Conservation (phyloP, 176 grass and related monocot species). For the Cocos nucifera region DNA sequence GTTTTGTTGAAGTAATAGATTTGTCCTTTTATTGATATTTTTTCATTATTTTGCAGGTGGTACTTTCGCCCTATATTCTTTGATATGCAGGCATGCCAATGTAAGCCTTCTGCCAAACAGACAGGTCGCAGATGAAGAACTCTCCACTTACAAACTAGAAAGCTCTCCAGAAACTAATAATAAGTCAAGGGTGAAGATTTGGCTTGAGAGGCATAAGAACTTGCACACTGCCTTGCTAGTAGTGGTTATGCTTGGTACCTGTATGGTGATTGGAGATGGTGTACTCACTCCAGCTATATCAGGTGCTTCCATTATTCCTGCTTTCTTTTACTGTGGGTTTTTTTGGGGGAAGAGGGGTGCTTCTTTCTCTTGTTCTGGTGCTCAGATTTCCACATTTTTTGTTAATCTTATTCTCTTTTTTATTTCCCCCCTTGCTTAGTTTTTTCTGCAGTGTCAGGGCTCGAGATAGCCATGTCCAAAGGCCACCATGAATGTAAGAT, state of each 20-base stretch:
- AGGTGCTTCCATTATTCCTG: conserved; percentile 24
- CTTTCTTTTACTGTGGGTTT: not conserved
- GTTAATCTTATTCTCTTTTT: conserved; percentile 10
- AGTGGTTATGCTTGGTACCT: conserved; percentile 91
- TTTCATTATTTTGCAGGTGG: conserved; percentile 47
- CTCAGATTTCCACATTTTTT: not conserved
- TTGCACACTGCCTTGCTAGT: conserved; percentile 59
- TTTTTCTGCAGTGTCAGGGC: conserved; percentile 94
- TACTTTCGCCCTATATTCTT: conserved; percentile 90
- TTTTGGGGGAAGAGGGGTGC: too few species aligned
- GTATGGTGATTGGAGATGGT: conserved; percentile 99
- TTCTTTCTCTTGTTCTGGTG: not conserved
- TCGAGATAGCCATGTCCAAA: conserved; percentile 81
- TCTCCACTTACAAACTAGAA: conserved; percentile 92
- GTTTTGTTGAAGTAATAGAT: not conserved
- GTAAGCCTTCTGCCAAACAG: conserved; percentile 87
- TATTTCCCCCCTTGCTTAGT: conserved; percentile 28
- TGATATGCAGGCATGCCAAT: conserved; percentile 87
- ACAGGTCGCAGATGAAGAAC: conserved; percentile 87
- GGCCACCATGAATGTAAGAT: conserved; percentile 84
- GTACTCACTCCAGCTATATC: conserved; percentile 96
- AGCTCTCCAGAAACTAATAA: conserved; percentile 36
- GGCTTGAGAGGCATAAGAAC: conserved; percentile 88
- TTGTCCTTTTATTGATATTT: not conserved
- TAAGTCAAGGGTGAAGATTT: conserved; percentile 51